Evolutionary conservation across 140 eudicot species (phyloP).

Genomic region (Flaveria floridana): DNA sequence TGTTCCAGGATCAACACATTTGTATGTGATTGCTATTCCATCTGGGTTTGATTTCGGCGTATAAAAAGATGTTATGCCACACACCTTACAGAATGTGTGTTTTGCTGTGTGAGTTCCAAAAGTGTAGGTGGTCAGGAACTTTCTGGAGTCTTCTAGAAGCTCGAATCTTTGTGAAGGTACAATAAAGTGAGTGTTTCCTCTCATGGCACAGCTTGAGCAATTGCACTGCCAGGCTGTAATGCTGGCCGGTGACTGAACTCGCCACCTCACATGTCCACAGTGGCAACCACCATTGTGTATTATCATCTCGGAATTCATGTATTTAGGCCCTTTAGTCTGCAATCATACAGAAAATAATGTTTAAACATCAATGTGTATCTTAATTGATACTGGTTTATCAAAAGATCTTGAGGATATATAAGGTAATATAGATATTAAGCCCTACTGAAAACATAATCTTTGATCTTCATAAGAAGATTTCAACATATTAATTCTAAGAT

Average conservation of each 20-base stretch:
- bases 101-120: slow-evolving; percentile 85
- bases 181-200: slow-evolving; percentile 72
- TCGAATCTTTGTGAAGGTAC: slow-evolving; percentile 67
- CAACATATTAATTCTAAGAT: neutral
- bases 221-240: slow-evolving; percentile 80
- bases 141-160: slow-evolving; percentile 53
- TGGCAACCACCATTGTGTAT: slow-evolving; percentile 83
- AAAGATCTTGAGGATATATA: neutral
- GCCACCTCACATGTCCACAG: slow-evolving; percentile 74
- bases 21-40: slow-evolving; percentile 58
- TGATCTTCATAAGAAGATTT: neutral
- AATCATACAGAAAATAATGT: neutral
- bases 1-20: slow-evolving; percentile 80
- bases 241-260: slow-evolving; percentile 52
- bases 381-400: neutral
- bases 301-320: slow-evolving; percentile 53
- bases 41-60: slow-evolving; percentile 78
- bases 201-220: slow-evolving; percentile 77
- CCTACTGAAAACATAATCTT: neutral
- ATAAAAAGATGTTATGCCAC: slow-evolving; percentile 88
- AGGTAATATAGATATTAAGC: neutral
- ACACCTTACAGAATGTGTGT: slow-evolving; percentile 78
- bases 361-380: neutral
- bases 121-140: slow-evolving; percentile 74
- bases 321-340: neutral